These are phyloP conservation scores for Phoma herbarum DNA, from an alignment of 2,329 filamentous ascomycete genomes.

Conservation along the genomic window DNA sequence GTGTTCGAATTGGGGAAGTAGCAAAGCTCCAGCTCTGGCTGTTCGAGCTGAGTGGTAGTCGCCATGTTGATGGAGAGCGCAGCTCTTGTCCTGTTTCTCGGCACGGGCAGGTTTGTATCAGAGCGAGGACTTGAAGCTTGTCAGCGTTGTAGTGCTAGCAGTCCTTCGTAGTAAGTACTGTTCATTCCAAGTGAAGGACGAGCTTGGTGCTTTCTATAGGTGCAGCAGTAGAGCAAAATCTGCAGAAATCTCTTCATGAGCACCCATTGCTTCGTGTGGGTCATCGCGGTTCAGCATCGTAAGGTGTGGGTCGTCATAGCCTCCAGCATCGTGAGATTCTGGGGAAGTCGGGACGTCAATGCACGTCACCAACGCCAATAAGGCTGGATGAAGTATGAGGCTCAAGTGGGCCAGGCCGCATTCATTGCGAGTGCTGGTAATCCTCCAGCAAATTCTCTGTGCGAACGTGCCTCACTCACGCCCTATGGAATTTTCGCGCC, in stretches of 20 bases:
- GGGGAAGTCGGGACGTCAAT: conserved; percentile 2
- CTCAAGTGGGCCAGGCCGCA: neutral
- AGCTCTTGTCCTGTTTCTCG: too few species aligned
- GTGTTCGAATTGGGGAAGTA: conserved; percentile 10
- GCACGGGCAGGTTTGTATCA: too few species aligned
- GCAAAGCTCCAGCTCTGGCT: conserved; percentile 16
- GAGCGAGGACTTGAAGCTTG: too few species aligned
- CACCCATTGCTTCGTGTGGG: neutral
- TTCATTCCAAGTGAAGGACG: neutral
- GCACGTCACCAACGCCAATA: conserved; percentile 14
- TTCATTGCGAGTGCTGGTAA: neutral
- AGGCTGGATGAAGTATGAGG: neutral
- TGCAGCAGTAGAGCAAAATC: neutral
- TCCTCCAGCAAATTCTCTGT: conserved; percentile 1
- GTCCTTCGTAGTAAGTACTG: too few species aligned
- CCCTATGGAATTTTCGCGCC: conserved; percentile 12
- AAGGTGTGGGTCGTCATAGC: neutral
- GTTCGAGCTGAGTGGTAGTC: conserved; percentile 13
- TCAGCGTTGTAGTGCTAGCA: too few species aligned
- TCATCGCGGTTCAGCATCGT: neutral
- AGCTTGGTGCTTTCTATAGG: neutral
- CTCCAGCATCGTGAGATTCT: conserved; percentile 4
- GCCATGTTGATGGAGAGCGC: conserved; percentile 1
- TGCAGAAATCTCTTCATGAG: conserved; percentile 7
- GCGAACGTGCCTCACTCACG: conserved; percentile 5